phyloP scores from a whole-genome alignment of 2,329 filamentous ascomycete species.

The Epichloe aotearoae region DNA sequence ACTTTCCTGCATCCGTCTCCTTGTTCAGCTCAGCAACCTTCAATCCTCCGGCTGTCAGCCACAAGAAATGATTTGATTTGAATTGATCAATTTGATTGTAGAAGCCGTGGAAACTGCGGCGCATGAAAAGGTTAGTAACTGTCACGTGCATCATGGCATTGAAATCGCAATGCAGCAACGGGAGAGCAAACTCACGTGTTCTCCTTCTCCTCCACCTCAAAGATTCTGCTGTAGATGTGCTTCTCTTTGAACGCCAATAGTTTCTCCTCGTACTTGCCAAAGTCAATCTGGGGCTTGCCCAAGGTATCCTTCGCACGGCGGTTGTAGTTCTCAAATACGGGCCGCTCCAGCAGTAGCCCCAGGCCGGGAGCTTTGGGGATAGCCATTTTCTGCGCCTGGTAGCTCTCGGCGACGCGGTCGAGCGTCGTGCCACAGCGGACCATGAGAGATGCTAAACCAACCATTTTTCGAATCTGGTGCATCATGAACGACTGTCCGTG shows the following conservation, averaged over 20 bases:
- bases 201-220: slow-evolving; percentile 74
- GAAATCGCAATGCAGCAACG: neutral
- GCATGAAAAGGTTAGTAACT: slow-evolving; percentile 5
- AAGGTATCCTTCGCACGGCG: slow-evolving; percentile 50
- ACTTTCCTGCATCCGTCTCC: slow-evolving; percentile 20
- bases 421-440: slow-evolving; percentile 72
- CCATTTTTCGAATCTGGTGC: slow-evolving; percentile 99
- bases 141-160: too few species aligned
- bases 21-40: slow-evolving; percentile 36
- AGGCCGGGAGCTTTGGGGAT: slow-evolving; percentile 91
- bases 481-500: slow-evolving; percentile 99
- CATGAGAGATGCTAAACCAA: slow-evolving; percentile 76
- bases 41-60: slow-evolving; percentile 57
- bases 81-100: slow-evolving; percentile 71
- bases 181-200: slow-evolving; percentile 53
- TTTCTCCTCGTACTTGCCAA: slow-evolving; percentile 61
- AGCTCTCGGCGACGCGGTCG: slow-evolving; percentile 59
- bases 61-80: slow-evolving; percentile 58
- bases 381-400: slow-evolving; percentile 57
- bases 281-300: slow-evolving; percentile 59
- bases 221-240: slow-evolving; percentile 87
- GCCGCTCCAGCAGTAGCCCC: slow-evolving; percentile 76
- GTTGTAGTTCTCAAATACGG: slow-evolving; percentile 87
- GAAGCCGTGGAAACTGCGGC: slow-evolving; percentile 55
- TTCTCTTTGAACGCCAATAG: slow-evolving; percentile 82